phyloP scores from a whole-genome alignment of 208 protist genomes.

The Leishmania gerbilli region DNA sequence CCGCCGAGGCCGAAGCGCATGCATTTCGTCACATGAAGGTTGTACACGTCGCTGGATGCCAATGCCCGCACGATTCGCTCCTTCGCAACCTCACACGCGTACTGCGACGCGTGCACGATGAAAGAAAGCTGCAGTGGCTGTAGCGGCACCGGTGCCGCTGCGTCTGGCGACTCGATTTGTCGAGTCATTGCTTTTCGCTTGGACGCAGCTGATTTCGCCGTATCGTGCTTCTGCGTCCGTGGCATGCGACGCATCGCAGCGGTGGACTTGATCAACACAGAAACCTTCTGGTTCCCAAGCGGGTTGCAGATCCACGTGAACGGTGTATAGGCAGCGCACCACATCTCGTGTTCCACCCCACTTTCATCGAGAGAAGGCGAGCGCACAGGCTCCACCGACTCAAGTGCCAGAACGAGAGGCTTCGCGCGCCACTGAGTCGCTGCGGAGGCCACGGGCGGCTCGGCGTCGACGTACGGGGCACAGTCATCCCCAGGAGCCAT shows the following conservation, averaged over 20 bases:
- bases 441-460: slow-evolving; percentile 12
- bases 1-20: slow-evolving; percentile 21
- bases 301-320: slow-evolving; percentile 43
- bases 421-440: slow-evolving; percentile 13
- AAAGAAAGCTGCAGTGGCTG: slow-evolving; percentile 14
- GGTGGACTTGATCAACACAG: slow-evolving; percentile 4
- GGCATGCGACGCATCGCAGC: slow-evolving; percentile 5
- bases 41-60: slow-evolving; percentile 8
- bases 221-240: background rate
- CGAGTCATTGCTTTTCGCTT: background rate
- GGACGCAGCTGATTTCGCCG: background rate
- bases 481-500: slow-evolving; percentile 22
- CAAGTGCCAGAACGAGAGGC: slow-evolving; percentile 21
- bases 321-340: slow-evolving; percentile 32
- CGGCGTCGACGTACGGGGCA: slow-evolving; percentile 20
- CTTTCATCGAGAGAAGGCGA: background rate
- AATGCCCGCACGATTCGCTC: slow-evolving; percentile 11
- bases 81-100: slow-evolving; percentile 11
- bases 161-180: too few relatives aligned
- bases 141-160: background rate
- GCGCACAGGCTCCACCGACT: slow-evolving; percentile 2
- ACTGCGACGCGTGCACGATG: slow-evolving; percentile 15
- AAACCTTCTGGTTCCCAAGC: slow-evolving; percentile 23
- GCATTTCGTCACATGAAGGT: slow-evolving; percentile 13
- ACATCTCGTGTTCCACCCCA: slow-evolving; percentile 1